Evolutionary conservation across 2,329 filamentous ascomycete genomes (phyloP).

Genomic region (Beauveria medogensis): DNA sequence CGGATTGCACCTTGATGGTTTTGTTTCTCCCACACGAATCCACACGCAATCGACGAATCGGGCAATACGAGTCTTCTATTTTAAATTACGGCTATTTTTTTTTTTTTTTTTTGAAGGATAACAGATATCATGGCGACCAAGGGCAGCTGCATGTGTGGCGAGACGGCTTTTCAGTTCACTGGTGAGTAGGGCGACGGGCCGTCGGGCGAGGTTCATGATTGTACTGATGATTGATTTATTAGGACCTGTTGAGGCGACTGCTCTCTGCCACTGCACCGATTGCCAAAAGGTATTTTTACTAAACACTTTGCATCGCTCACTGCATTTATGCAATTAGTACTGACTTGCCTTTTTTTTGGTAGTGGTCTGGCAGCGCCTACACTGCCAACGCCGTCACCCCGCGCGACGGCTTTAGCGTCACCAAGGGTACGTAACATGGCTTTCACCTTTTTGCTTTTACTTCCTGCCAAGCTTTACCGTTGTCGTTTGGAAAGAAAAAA

Average conservation of each 20-base stretch:
- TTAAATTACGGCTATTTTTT: background rate
- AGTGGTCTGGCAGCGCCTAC: conserved; percentile 45
- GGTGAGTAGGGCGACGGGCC: conserved; percentile 17
- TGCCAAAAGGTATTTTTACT: conserved; percentile 41
- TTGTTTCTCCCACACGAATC: background rate
- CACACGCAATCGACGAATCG: background rate
- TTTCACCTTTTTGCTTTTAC: background rate
- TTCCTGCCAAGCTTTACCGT: no score
- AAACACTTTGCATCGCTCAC: no score
- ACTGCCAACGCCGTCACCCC: conserved; percentile 46
- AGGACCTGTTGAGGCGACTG: conserved; percentile 29
- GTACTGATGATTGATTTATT: conserved; percentile 20
- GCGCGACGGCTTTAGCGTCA: conserved; percentile 37
- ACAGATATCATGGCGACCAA: conserved; percentile 13
- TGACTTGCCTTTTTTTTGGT: background rate
- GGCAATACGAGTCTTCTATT: background rate
- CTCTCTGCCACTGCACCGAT: conserved; percentile 45
- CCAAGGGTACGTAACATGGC: conserved; percentile 30
- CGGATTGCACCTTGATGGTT: conserved; percentile 1
- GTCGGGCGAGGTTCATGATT: background rate
- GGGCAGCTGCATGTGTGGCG: conserved; percentile 31
- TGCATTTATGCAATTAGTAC: background rate
- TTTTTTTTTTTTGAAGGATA: background rate
- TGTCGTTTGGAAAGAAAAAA: background rate
- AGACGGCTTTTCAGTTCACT: conserved; percentile 25